Percentiles rank a stretch among this genome's conserved stretches.
phyloP scores from a whole-genome alignment of 257 asterid genomes.

The Solanum pimpinellifolium region DNA sequence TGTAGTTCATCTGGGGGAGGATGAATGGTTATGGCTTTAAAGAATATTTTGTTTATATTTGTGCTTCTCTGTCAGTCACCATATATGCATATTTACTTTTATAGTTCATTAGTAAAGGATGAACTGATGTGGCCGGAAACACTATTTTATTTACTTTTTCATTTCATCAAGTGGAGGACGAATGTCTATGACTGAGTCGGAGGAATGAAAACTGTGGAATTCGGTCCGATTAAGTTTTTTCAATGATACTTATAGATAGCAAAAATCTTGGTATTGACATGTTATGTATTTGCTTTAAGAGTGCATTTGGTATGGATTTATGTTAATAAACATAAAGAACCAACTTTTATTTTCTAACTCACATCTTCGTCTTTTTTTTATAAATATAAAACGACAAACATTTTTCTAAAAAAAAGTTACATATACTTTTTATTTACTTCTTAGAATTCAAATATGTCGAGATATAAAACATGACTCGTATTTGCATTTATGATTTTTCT shows the following conservation, averaged over 20 bases:
- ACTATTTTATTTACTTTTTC: not conserved
- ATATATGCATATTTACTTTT: not conserved
- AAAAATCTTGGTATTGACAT: not conserved
- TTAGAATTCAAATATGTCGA: not conserved
- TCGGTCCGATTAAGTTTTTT: not conserved
- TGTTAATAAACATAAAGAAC: not conserved
- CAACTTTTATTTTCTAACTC: not conserved
- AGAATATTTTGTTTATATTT: not conserved
- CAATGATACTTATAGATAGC: not conserved
- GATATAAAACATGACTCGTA: not conserved
- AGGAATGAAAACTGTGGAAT: not conserved
- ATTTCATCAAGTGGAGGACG: not conserved
- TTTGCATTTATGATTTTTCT: not conserved
- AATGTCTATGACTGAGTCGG: not conserved
- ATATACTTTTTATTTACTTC: not conserved
- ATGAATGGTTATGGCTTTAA: not conserved
- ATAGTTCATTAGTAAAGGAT: not conserved
- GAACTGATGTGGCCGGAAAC: not conserved
- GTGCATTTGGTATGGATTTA: not conserved
- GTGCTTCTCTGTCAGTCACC: not conserved
- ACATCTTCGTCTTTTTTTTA: too few species aligned
- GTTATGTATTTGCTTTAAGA: not conserved
- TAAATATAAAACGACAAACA: too few species aligned
- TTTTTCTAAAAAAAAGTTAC: too few species aligned
- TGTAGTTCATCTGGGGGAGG: not conserved